Evolutionary conservation across 768 basidiomycete genomes (phyloP), one percentile per base, ranked within the genome.

Genomic region (Podaxis sp.): DNA sequence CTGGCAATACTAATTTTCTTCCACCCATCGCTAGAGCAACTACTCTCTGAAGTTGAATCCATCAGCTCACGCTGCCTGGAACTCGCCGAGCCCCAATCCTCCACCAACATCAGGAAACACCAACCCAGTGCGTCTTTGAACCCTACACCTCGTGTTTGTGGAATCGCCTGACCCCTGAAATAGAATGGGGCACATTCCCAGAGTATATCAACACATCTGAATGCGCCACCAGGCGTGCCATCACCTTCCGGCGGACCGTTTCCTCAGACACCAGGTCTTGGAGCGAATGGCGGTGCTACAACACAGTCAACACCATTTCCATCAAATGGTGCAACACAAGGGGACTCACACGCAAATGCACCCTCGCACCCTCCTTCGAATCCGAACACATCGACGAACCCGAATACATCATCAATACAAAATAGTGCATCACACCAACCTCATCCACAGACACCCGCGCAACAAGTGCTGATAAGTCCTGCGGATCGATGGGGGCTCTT

Each of bases 401-500:
- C 71, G 58, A 77, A 74, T 55, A 67, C 73, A 48, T 64, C 70
- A 14, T 61, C 76, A 64, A 51, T 75, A 40, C 74, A 68, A 61
- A 55, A 69, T 52, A 69, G 66, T 36, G 68, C 77, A 66, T 68
- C 75, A 46, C 75, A 74, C 52, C 61, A 70, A 42, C 83, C 79
- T 63, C 82, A 82, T 73, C 89, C 92, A 62, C 90, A 92, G 71
- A 93, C 92, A 47, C 94, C 95, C 1, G 93, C 93, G 48, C 92
- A 97, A 71, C 95, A 98, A 74, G 85, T 98, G 14, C 82, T 97
- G 44, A 85, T 91, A 65, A 91, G 88, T 63, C 93, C 95, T 1
- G 95, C 95, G 42, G 95, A 98, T 74, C 83, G 93, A 69, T 98
- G 95, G 94, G 95, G 95, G 3, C 79, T 98, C 14, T 71, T 95